Evolutionary conservation across 345 rosid genomes (phyloP).

Genomic region (Eucalyptus tenuipes): DNA sequence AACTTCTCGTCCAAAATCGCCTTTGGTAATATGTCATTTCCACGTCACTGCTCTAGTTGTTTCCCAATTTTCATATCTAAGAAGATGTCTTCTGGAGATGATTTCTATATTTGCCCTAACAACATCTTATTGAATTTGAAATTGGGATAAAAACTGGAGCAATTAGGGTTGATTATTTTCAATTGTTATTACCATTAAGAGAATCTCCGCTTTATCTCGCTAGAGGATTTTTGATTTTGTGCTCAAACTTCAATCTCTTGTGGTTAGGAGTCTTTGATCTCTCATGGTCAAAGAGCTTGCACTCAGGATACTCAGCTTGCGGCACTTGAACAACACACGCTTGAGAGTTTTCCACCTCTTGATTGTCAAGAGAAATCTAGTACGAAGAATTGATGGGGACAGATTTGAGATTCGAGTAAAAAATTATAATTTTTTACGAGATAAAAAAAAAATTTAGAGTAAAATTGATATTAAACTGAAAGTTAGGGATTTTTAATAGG

Average conservation of each 20-base stretch:
- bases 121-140: not conserved
- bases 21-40: rapidly evolving
- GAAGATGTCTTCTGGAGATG: not conserved
- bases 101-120: not conserved
- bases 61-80: not conserved
- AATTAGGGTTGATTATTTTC: too few relatives aligned
- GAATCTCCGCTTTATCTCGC: rapidly evolving
- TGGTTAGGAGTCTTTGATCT: not conserved
- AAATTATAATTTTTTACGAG: too few relatives aligned
- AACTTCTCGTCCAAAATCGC: not conserved
- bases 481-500: not conserved
- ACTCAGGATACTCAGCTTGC: rapidly evolving
- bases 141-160: not conserved
- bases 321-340: rapidly evolving
- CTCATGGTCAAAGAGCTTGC: not conserved
- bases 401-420: not conserved
- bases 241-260: not conserved
- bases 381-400: rapidly evolving
- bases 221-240: not conserved
- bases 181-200: not conserved
- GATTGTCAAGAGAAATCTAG: not conserved
- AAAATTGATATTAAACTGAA: not conserved
- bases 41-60: not conserved
- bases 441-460: rapidly evolving
- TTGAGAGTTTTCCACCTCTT: not conserved